Conservation (phyloP, 1,284 basidiomycete species). For the Malassezia sympodialis region DNA sequence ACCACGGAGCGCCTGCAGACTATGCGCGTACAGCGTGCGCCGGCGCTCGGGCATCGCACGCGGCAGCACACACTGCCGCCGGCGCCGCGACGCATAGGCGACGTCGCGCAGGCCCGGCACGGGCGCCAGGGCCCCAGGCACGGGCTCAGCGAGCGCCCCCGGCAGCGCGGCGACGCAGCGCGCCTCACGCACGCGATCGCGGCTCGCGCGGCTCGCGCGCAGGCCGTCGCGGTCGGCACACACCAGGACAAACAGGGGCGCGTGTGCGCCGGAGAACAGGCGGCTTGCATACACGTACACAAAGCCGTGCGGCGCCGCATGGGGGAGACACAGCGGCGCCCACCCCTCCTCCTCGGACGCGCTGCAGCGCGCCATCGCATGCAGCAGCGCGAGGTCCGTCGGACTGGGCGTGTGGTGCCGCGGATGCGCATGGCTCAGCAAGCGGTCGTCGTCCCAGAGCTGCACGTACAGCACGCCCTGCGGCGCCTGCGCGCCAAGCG, state of each 20-base stretch:
- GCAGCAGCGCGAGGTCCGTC: slow-evolving; percentile 48
- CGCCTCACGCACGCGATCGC: neutral
- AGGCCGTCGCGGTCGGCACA: slow-evolving; percentile 37
- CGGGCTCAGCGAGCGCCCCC: neutral
- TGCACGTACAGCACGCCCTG: slow-evolving; percentile 81
- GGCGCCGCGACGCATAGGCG: slow-evolving; percentile 72
- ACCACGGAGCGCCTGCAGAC: slow-evolving; percentile 7
- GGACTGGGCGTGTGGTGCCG: slow-evolving; percentile 90
- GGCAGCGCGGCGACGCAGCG: neutral
- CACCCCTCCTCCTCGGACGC: slow-evolving; percentile 62
- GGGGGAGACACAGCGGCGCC: slow-evolving; percentile 90
- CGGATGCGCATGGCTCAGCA: slow-evolving; percentile 79
- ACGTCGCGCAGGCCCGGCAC: slow-evolving; percentile 86
- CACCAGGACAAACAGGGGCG: slow-evolving; percentile 33
- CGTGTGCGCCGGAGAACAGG: slow-evolving; percentile 46
- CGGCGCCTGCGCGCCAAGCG: slow-evolving; percentile 3
- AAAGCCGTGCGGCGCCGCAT: slow-evolving; percentile 81
- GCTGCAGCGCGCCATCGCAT: slow-evolving; percentile 55
- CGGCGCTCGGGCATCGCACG: neutral
- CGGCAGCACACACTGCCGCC: slow-evolving; percentile 17
- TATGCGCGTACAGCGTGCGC: slow-evolving; percentile 2
- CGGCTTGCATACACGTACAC: slow-evolving; percentile 85
- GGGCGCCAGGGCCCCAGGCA: slow-evolving; percentile 55
- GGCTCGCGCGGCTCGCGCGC: slow-evolving; percentile 16
- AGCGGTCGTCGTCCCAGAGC: slow-evolving; percentile 64